Percentiles rank a stretch among this genome's conserved stretches.
These are phyloP conservation scores for Peronospora belbahrii DNA, from an alignment of 352 stramenopile genomes.

Conservation along the genomic window DNA sequence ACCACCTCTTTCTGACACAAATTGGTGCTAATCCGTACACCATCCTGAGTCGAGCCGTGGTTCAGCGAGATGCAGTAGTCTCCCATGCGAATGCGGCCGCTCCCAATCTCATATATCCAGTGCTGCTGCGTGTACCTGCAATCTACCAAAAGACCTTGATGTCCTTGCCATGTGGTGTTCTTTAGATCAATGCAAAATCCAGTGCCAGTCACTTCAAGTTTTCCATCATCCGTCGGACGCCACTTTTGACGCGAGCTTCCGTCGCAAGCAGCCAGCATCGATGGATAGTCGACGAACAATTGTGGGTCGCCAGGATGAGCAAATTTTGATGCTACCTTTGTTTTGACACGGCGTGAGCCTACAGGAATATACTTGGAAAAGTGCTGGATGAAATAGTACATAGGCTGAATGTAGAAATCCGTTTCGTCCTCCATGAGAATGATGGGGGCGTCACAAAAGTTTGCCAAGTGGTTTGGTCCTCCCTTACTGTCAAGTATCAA, in stretches of 20 bases:
- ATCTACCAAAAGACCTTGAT: constrained; percentile 54
- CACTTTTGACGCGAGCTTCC: constrained; percentile 53
- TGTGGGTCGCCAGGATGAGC: constrained; percentile 50
- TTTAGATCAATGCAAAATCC: constrained; percentile 55
- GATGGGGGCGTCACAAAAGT: constrained; percentile 73
- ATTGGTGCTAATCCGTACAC: constrained; percentile 43
- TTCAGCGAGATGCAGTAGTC: constrained; percentile 64
- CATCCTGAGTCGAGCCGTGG: constrained; percentile 47
- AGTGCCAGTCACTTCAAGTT: constrained; percentile 58
- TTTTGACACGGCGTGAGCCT: constrained; percentile 60
- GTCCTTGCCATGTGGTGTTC: constrained; percentile 40
- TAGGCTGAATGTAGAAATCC: constrained; percentile 75
- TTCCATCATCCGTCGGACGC: constrained; percentile 51
- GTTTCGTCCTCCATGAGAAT: constrained; percentile 59
- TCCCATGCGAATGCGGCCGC: constrained; percentile 43
- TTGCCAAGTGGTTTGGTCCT: constrained; percentile 84
- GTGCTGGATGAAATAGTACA: constrained; percentile 90
- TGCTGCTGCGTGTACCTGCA: constrained; percentile 60
- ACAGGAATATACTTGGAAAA: constrained; percentile 83
- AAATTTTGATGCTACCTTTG: constrained; percentile 42
- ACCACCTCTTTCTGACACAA: constrained; percentile 34
- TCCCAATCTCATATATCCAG: constrained; percentile 50
- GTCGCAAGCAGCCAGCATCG: constrained; percentile 54
- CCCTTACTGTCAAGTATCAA: constrained; percentile 81
- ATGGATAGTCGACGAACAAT: constrained; percentile 54